Evolutionary conservation across 495 filamentous ascomycete genomes (phyloP).

Genomic region (Venustampulla echinocandica): DNA sequence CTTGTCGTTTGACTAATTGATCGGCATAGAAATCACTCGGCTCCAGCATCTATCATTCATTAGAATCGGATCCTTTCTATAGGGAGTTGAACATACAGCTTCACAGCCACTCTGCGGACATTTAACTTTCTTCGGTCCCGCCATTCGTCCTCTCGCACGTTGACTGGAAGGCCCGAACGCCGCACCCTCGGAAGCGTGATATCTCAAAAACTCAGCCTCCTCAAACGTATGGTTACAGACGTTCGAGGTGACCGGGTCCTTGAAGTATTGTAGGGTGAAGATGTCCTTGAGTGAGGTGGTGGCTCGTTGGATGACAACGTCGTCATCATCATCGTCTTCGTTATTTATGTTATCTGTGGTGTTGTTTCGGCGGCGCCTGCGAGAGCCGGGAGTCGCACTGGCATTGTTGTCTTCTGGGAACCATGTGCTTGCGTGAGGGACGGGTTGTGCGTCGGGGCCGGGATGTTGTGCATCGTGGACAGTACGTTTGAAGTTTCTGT

Average conservation of each 20-base stretch:
- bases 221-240: slow-evolving; percentile 84
- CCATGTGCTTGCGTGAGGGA: slow-evolving; percentile 48
- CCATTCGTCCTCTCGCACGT: not conserved
- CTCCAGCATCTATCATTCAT: slow-evolving; percentile 23
- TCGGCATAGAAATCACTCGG: slow-evolving; percentile 30
- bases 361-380: no score
- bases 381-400: slow-evolving; percentile 26
- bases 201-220: slow-evolving; percentile 54
- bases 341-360: slow-evolving; percentile 13
- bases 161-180: not conserved
- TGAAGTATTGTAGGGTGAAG: slow-evolving; percentile 64
- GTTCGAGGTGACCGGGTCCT: slow-evolving; percentile 62
- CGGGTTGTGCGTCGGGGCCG: slow-evolving; percentile 46
- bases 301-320: slow-evolving; percentile 63
- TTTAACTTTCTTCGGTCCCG: slow-evolving; percentile 22
- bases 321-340: slow-evolving; percentile 49
- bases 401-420: slow-evolving; percentile 21
- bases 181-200: slow-evolving; percentile 5
- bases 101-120: slow-evolving; percentile 36
- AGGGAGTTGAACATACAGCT: slow-evolving; percentile 14
- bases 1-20: slow-evolving; percentile 28
- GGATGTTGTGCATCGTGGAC: slow-evolving; percentile 70
- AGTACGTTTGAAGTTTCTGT: slow-evolving; percentile 65
- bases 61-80: slow-evolving; percentile 5
- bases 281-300: slow-evolving; percentile 69